Evolutionary conservation across 2,329 filamentous ascomycete genomes (phyloP), one percentile per base, ranked within the genome.

Genomic region (Aspergillus unguis): DNA sequence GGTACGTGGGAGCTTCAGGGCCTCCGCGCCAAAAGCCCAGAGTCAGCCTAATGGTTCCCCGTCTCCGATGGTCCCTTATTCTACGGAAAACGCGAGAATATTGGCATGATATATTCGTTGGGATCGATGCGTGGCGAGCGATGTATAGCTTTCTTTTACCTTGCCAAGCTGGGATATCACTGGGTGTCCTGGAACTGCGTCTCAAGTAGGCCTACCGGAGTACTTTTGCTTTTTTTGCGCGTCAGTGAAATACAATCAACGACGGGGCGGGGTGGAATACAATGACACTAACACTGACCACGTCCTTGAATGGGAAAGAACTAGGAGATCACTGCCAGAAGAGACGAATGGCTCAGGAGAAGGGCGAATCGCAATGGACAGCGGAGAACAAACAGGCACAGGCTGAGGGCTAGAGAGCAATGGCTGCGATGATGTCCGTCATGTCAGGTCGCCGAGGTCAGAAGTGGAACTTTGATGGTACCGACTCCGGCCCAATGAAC

Each of bases 401-500:
- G 52, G 7, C 44, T 35, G 37, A 45, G 47, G 43, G n/a, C 47
- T 52, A 32, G 36, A 47, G 32, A 31, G 42, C 26, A n/a, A 10
- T 6, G 23, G 35, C 36, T 36, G n/a, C 31, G 52, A 38, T 41
- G 36, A 48, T 44, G 35, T 7, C 25, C n/a, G 36, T 50, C 54
- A 50, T 32, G 42, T 44, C 32, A 52, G 44, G 36, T 11, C 26
- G 46, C 23, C 31, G 47, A 44, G 52, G 54, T 48, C 36, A 41
- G 17, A 53, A 53, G 54, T 55, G 56, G 56, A 60, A 52, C 56
- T 57, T 48, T 55, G 52, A 23, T 50, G 38, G 44, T 59, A 58
- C 54, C 60, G 52, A 36, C 29, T 53, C 54, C 56, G 53, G 48
- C 2, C 59, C 57, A 61, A 61, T 58, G 44, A 58, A 2, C 6